A percentile compares a stretch with the other conserved stretches of the same genome.
Evolutionary conservation across 192 early-diverging fungal species (phyloP).

Genomic region (Coemansia asiatica): DNA sequence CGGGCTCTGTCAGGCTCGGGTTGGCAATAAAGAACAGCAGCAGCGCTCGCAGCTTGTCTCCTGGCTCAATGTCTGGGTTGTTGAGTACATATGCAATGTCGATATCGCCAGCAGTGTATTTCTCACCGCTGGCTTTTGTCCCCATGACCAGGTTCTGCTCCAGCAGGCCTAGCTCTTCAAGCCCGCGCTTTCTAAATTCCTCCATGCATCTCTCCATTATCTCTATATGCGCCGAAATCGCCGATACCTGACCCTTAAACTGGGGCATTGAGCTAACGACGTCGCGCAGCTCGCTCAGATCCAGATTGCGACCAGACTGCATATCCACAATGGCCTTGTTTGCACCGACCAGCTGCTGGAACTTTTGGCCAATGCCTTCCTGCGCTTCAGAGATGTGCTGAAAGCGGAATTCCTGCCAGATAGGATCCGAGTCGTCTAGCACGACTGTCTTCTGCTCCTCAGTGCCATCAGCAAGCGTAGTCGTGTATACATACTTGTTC

Average conservation of each 20-base stretch:
- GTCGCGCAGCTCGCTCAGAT: constrained; percentile 47
- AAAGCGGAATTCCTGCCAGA: constrained; percentile 60
- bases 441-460: constrained; percentile 38
- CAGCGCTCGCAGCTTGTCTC: constrained; percentile 49
- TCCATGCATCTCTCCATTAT: constrained; percentile 58
- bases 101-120: constrained; percentile 45
- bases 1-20: constrained; percentile 42
- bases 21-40: constrained; percentile 49
- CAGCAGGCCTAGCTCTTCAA: constrained; percentile 52
- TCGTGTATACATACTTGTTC: constrained; percentile 45
- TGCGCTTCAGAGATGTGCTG: constrained; percentile 59
- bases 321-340: constrained; percentile 45
- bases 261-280: constrained; percentile 54
- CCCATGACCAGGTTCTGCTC: constrained; percentile 60
- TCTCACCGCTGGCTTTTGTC: constrained; percentile 51
- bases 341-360: constrained; percentile 46
- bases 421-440: constrained; percentile 48
- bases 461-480: constrained; percentile 41
- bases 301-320: constrained; percentile 39
- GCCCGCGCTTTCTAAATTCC: constrained; percentile 44
- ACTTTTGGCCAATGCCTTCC: constrained; percentile 46
- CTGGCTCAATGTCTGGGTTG: constrained; percentile 47
- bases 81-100: constrained; percentile 50
- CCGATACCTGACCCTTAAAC: constrained; percentile 51
- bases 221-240: constrained; percentile 55